Evolutionary conservation across 176 grass and related monocot genomes (phyloP).

Genomic region (Echinochloa phyllopogon): DNA sequence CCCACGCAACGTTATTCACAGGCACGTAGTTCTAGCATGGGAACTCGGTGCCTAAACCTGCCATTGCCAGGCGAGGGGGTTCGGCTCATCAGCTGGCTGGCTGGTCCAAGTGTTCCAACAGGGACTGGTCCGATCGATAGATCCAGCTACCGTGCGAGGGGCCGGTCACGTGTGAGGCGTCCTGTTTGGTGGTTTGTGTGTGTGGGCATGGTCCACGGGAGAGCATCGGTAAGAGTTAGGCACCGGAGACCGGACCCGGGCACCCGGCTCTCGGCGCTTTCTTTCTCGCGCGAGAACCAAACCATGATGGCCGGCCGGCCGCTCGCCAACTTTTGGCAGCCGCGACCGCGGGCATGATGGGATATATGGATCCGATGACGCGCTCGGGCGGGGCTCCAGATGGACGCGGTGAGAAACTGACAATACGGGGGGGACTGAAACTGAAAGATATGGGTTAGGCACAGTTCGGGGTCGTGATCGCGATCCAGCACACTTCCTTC

Average conservation of each 20-base stretch:
- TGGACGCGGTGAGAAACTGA: no score
- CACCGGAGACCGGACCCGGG: no score
- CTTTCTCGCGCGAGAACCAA: background rate
- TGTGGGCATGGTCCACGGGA: background rate
- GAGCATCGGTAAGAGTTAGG: background rate
- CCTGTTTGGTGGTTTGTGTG: background rate
- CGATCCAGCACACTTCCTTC: background rate
- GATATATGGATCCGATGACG: background rate
- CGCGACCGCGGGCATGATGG: background rate
- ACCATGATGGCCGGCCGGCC: background rate
- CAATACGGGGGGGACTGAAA: background rate
- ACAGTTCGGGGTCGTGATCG: background rate
- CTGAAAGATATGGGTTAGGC: background rate
- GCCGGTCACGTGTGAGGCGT: background rate
- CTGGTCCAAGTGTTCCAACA: background rate
- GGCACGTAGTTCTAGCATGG: background rate
- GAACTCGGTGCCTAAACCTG: background rate
- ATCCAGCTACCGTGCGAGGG: background rate
- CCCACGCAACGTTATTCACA: background rate
- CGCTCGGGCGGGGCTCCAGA: background rate
- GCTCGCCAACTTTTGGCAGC: conserved; percentile 14
- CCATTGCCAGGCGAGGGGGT: background rate
- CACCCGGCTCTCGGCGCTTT: background rate
- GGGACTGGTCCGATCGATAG: background rate
- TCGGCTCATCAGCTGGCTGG: background rate